Evolutionary conservation across 2,329 filamentous ascomycete genomes (phyloP), one percentile per base, ranked within the genome.

Genomic region (Aspergillus floridensis): DNA sequence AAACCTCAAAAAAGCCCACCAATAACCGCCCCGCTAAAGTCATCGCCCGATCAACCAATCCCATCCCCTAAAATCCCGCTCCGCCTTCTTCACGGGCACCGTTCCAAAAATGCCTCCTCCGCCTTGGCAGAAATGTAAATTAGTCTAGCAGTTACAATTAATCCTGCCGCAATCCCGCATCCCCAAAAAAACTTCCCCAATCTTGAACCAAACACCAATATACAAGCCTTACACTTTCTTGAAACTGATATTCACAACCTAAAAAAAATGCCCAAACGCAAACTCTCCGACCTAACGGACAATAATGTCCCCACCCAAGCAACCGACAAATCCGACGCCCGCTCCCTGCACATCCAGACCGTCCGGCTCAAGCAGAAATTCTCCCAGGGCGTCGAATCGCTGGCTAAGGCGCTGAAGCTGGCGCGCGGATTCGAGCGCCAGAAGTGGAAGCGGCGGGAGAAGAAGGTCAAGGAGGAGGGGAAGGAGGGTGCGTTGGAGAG

Each of bases 361-460:
- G 66, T 71, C 35, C 76, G 79, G 16, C 68, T 83, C 3, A 74
- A 76, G 41, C 71, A 78, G 56, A 79, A 81, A 63, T 77, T 86
- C 59, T 75, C 81, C 32, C 77, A 81, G 50, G 81, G 80, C 26
- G 78, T 80, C 48, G 80, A 81, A 58, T 68, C 78, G 21, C 76
- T 88, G 4, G 75, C 77, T 21, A 73, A 78, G 26, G 83, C 82
- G 1, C 78, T 88, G 48, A 86, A 86, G 67, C 76, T 82, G 10
- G 84, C 83, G 38, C 82, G 83, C 48, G 82, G 82, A 11, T 86
- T 88, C 64, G 86, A 88, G 71, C 77, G 85, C 53, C 86, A 88
- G 72, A 88, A 88, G 69, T 76, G 87, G 59, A 82, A 84, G 22
- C 78, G 85, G 14, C 76, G 86, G 58, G 80, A 82, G 65, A 88